Evolutionary conservation across 306 rosid species (phyloP).

Genomic region (Abrus pulchellus): DNA sequence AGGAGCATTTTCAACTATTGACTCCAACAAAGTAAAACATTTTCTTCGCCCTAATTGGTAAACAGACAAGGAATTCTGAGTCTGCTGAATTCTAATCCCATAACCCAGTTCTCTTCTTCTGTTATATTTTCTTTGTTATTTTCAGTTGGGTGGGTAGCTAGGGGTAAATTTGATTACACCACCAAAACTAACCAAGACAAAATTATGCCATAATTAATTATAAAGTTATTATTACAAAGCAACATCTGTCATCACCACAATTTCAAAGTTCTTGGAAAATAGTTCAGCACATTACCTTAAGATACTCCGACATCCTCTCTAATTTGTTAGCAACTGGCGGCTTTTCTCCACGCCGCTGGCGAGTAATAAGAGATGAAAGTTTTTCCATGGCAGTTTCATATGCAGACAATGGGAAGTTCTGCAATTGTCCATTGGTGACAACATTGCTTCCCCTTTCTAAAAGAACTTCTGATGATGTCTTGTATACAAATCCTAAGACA

Average conservation of each 20-base stretch:
- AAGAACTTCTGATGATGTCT: constrained; percentile 52
- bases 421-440: constrained; percentile 46
- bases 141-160: not conserved
- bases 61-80: not conserved
- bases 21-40: constrained; percentile 14
- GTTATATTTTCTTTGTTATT: not conserved
- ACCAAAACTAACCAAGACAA: constrained; percentile 1
- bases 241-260: not conserved
- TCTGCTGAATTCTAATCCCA: constrained; percentile 25
- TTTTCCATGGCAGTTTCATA: constrained; percentile 77
- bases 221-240: constrained; percentile 17
- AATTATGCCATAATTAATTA: not conserved
- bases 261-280: constrained; percentile 10
- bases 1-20: constrained; percentile 38
- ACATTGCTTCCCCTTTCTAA: constrained; percentile 49
- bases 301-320: constrained; percentile 64
- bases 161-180: constrained; percentile 15
- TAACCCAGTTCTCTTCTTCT: not conserved
- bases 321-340: constrained; percentile 54
- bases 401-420: constrained; percentile 50
- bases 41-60: constrained; percentile 29
- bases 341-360: constrained; percentile 65
- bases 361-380: constrained; percentile 79
- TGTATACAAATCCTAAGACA: constrained; percentile 53
- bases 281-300: constrained; percentile 59